Percentiles rank a stretch among this genome's conserved stretches.
Conservation (phyloP, 2,329 filamentous ascomycete genomes). For the Ophiostoma piceae region DNA sequence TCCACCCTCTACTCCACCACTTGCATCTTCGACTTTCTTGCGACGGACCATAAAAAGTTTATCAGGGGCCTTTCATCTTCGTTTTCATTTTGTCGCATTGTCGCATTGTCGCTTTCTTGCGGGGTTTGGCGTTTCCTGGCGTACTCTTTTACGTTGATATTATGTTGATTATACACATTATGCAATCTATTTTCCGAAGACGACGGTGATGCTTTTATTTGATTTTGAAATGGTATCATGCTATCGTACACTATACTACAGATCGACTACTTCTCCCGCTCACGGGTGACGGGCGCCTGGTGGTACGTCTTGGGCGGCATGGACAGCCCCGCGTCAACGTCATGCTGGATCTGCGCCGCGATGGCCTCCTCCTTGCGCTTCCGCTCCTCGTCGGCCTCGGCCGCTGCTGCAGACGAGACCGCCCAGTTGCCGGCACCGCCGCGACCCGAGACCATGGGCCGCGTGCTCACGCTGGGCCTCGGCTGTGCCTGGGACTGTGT, state of each 20-base stretch:
- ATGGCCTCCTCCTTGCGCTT: conserved; percentile 37
- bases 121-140: conserved; percentile 22
- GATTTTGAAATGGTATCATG: conserved; percentile 4
- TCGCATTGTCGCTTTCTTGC: conserved; percentile 9
- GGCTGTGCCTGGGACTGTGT: conserved; percentile 25
- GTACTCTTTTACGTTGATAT: conserved; percentile 18
- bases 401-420: conserved; percentile 29
- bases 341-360: conserved; percentile 41
- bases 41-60: conserved; percentile 14
- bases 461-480: conserved; percentile 24
- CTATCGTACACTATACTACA: not conserved
- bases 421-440: conserved; percentile 56
- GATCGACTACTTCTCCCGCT: conserved; percentile 21
- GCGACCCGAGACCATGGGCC: conserved; percentile 39
- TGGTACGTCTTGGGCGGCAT: conserved; percentile 45
- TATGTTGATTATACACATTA: not conserved
- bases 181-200: not conserved
- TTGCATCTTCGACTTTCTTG: conserved; percentile 14
- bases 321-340: conserved; percentile 45
- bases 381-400: conserved; percentile 32
- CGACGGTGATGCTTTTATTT: too few species aligned
- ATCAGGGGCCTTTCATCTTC: conserved; percentile 12
- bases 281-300: conserved; percentile 16
- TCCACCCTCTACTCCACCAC: not conserved
- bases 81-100: conserved; percentile 11